Evolutionary conservation across 148 eudicot genomes (phyloP), one percentile per base, ranked within the genome.

Genomic region (Tetragonia tetragonoides): DNA sequence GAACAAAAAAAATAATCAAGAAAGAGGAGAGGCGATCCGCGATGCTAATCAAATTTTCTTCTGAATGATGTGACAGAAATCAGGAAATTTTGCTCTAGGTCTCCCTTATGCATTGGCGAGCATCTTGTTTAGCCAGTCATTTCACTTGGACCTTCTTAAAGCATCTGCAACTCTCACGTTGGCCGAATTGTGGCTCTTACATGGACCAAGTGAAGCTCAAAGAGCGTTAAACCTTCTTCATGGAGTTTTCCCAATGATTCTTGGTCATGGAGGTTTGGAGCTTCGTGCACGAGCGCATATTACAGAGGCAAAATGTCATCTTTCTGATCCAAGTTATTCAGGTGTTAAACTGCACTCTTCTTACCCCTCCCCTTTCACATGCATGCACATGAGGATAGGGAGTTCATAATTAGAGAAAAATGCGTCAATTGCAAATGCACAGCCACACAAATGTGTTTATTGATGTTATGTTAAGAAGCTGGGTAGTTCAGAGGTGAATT

Each of bases 181-280:
- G 67, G 97, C 97, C 42, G 97, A 93, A 78, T 73, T 96, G 68
- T 96, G 98, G 98, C 93, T 93, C 67, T 89, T 88, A 49, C 90
- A 90, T 82, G 99, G 99, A 84, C 78, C 93, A 80, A 85, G 78
- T 80, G 97, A 96, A 83, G 89, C 95, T 61, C 87, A 88, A 79
- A 83, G 92, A 72, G 98, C 98, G 41, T 82, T 85, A 75, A 77
- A 80, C 71, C 98, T 96, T 73, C 74, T 93, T 54, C 89, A 96
- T 83, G 83, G 95, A 54, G 85, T 90, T 79, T 88, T 93, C 69
- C 98, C 99, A 6, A 88, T 88, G 79, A 89, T 96, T 83, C 92
- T 93, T 82, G 98, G 99, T 74, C 95, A 93, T 82, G 98, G 99
- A 49, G 97, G 99, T 65, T 84, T 96, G 84, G 98, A 96, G 88